Percentiles rank a stretch among this genome's conserved stretches.
Conservation (phyloP, 208 protist species). For the Trypanosoma caninum region DNA sequence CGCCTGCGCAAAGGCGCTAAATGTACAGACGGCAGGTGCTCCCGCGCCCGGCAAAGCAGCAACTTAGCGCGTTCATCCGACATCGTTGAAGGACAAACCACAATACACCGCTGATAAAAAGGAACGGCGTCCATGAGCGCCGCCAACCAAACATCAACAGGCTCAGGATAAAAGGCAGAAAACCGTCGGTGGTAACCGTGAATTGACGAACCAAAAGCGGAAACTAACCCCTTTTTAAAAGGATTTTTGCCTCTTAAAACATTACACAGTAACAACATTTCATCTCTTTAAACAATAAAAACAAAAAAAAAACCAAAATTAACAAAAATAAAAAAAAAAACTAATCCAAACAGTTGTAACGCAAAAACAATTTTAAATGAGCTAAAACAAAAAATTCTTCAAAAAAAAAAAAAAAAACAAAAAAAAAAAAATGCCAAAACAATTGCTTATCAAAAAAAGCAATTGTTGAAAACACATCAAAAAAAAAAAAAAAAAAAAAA, state of each 20-base stretch:
- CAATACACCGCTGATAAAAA: conserved; percentile 64
- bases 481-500: conserved; percentile 8
- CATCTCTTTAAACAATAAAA: conserved; percentile 5
- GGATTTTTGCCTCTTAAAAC: background rate
- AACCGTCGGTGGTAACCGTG: conserved; percentile 45
- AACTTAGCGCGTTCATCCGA: conserved; percentile 17
- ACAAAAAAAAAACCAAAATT: background rate
- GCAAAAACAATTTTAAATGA: background rate
- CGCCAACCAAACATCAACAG: conserved; percentile 70
- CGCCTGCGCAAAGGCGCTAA: conserved; percentile 27
- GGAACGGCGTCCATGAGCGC: conserved; percentile 65
- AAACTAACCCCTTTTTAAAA: conserved; percentile 21
- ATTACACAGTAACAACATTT: background rate
- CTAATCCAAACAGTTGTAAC: background rate
- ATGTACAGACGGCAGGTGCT: conserved; percentile 49
- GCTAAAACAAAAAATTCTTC: too few species aligned
- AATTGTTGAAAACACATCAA: background rate
- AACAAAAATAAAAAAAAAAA: background rate
- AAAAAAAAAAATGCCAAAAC: background rate
- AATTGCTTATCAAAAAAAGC: too few species aligned
- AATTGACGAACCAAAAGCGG: conserved; percentile 41
- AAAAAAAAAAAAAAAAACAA: conserved; percentile 1
- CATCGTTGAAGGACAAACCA: conserved; percentile 54
- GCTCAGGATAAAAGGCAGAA: conserved; percentile 50
- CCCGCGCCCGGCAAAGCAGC: conserved; percentile 36